Base-by-base conservation (phyloP, 2,329 filamentous ascomycete species). In the Coniochaeta sp. region DNA sequence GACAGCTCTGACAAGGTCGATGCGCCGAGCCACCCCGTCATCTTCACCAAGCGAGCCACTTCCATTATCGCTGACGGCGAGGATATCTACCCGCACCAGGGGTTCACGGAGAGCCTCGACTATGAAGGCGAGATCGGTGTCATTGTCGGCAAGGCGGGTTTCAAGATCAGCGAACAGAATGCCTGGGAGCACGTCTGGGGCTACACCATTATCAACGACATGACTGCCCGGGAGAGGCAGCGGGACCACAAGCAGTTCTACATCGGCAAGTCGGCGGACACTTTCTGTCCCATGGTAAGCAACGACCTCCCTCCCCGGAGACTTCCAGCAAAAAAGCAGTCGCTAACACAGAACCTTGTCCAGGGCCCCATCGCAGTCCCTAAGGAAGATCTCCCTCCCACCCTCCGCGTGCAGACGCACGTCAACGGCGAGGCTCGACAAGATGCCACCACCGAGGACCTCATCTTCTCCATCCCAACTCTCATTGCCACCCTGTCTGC, bases 231-330 rank as follows among this genome's bases (percentile, higher is more conserved):
- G 2, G 74, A 79, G 53, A 63, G 67, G 32, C 77, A 80, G 62
- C 63, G 74, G 13, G 75, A 80, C 54, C 79, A 82, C 53, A 81
- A 82, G 60, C 79, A 83, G 55, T 82, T 81, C 60, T 82, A 75
- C 51, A 73, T 83, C 48, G 78, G 79, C 8, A 82, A 82, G 59
- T 78, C 73, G 0, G 63, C 71, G 0, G 77, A 82, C 58, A 79
- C 76, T 0, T 81, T 75, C 55, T 81, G 77, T 54, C 77, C 77
- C 0, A 80, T 81, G 67, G 72, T 74, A 55, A 38, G 51, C 40
- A 48, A n/a, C 24, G 10, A 10, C 4, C 6, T n/a, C 6, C 26
- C 24, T 27, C 4, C 26, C 18, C 18, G 26, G 20, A 20, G 5
- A 14, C 18, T 6, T 45, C 16, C 8, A 32, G 13, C 26, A 20